Percentiles rank a stretch among this genome's conserved stretches.
Conservation (phyloP, 2,329 filamentous ascomycete genomes). For the Aureobasidium namibiae region DNA sequence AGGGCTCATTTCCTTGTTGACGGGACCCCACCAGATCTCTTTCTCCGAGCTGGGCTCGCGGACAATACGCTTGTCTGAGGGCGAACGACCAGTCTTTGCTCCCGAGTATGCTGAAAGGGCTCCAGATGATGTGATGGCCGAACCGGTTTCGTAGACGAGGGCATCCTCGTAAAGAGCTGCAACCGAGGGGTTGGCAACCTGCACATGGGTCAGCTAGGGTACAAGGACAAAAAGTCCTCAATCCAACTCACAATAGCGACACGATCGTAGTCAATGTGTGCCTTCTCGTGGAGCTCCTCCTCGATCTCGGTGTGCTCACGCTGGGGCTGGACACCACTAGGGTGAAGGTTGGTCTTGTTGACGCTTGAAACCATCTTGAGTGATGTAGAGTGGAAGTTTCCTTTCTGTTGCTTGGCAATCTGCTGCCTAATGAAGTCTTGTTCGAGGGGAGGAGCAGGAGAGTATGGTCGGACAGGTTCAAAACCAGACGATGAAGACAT, state of each 20-base stretch:
- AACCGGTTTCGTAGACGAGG: slow-evolving; percentile 93
- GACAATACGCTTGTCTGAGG: slow-evolving; percentile 95
- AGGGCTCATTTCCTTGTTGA: slow-evolving; percentile 97
- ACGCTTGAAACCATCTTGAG: slow-evolving; percentile 48
- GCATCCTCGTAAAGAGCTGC: slow-evolving; percentile 98
- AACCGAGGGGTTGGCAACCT: slow-evolving; percentile 86
- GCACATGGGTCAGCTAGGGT: slow-evolving; percentile 7
- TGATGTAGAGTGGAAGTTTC: slow-evolving; percentile 52
- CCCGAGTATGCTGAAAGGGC: slow-evolving; percentile 96
- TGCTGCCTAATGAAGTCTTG: slow-evolving; percentile 52
- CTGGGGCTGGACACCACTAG: slow-evolving; percentile 77
- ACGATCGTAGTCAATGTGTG: slow-evolving; percentile 98
- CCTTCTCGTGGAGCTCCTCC: slow-evolving; percentile 93
- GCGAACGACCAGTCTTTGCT: slow-evolving; percentile 94
- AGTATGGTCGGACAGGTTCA: slow-evolving; percentile 14
- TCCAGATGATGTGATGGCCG: slow-evolving; percentile 91
- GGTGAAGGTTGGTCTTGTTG: slow-evolving; percentile 90
- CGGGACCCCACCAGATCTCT: slow-evolving; percentile 97
- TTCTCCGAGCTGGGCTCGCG: slow-evolving; percentile 83
- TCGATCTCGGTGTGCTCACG: slow-evolving; percentile 93
- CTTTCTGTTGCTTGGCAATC: slow-evolving; percentile 48
- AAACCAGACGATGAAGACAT: background rate
- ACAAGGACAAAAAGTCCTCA: background rate
- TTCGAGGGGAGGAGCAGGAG: slow-evolving; percentile 31
- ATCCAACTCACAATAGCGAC: slow-evolving; percentile 76